Evolutionary conservation across 2,329 filamentous ascomycete species (phyloP), one percentile per base, ranked within the genome.

Genomic region (Cryphonectria parasitica): DNA sequence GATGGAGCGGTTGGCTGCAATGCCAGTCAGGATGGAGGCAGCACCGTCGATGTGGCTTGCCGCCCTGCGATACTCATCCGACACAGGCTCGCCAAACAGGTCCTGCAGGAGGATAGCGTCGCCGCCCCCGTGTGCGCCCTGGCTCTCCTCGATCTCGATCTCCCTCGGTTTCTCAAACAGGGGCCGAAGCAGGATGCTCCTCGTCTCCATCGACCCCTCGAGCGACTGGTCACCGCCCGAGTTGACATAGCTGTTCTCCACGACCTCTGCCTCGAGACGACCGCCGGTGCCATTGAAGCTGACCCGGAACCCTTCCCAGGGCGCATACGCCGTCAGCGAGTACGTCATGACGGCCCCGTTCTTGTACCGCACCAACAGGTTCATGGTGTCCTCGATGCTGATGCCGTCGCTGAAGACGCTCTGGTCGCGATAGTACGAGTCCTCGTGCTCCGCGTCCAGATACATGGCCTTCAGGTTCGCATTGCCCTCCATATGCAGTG

Each of bases 331-430:
- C 0, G 85, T 87, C 15, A 88, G 79, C 31, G 82, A 88, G 75
- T 90, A 90, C 0, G 88, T 89, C 76, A 90, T 78, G 36, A 87
- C 84, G 0, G 87, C 87, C 2, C 87, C 86, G 66, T 83, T 87
- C 25, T 81, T 80, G 75, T 90, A 90, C 66, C 84, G 80, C 31
- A 90, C 86, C 62, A 90, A 80, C 34, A 90, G 78, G 54, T 83
- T 87, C 87, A 90, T 89, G 0, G 88, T 90, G 74, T 90, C 89
- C 76, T 90, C 88, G 70, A 90, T 90, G 73, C 82, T 89, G 69
- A 90, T 89, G 1, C 88, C 89, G 71, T 90, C 88, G 0, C 86
- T 83, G 68, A 90, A 90, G 0, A 89, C 87, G 73, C 84, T 89
- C 77, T 89, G 88, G 74, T 90, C 88, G 0, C 88, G 84, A 71